Evolutionary conservation across 495 filamentous ascomycete species (phyloP).

Genomic region (Penicillium canescens): DNA sequence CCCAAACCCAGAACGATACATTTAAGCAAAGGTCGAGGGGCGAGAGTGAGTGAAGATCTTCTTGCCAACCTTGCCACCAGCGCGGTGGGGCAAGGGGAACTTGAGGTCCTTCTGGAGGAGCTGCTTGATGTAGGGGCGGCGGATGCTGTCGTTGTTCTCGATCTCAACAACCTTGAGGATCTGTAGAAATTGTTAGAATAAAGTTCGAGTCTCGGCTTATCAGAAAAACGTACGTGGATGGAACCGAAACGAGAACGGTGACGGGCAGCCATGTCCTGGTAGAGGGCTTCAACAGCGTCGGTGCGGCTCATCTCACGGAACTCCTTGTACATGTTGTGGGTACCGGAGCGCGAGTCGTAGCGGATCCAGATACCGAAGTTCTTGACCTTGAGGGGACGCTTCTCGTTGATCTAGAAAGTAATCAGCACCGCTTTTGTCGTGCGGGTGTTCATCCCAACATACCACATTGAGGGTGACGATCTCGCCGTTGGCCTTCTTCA

Average conservation of each 20-base stretch:
- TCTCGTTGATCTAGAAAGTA: constrained; percentile 82
- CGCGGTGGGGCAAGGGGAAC: constrained; percentile 97
- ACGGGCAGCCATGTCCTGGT: constrained; percentile 99
- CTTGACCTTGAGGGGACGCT: constrained; percentile 98
- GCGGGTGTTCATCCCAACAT: constrained; percentile 36
- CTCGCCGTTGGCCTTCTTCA: constrained; percentile 99
- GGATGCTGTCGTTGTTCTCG: constrained; percentile 87
- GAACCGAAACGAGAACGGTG: constrained; percentile 97
- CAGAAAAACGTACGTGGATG: constrained; percentile 75
- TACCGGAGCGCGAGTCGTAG: constrained; percentile 99
- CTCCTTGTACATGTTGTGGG: constrained; percentile 99
- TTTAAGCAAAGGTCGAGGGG: constrained; percentile 82
- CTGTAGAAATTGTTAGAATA: constrained; percentile 46
- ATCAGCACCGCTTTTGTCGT: constrained; percentile 17
- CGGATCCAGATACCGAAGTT: constrained; percentile 99
- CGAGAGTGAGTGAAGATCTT: constrained; percentile 89
- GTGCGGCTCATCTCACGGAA: constrained; percentile 97
- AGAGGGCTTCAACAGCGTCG: constrained; percentile 93
- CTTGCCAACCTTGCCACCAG: constrained; percentile 71
- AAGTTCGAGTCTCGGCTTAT: constrained; percentile 22
- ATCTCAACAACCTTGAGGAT: constrained; percentile 98
- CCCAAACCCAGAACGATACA: constrained; percentile 41
- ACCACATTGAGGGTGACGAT: constrained; percentile 96
- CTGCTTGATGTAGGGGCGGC: constrained; percentile 98
- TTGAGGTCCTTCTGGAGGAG: constrained; percentile 90